phyloP scores from a whole-genome alignment of 1,284 basidiomycete species.

The Ustilago nuda region DNA sequence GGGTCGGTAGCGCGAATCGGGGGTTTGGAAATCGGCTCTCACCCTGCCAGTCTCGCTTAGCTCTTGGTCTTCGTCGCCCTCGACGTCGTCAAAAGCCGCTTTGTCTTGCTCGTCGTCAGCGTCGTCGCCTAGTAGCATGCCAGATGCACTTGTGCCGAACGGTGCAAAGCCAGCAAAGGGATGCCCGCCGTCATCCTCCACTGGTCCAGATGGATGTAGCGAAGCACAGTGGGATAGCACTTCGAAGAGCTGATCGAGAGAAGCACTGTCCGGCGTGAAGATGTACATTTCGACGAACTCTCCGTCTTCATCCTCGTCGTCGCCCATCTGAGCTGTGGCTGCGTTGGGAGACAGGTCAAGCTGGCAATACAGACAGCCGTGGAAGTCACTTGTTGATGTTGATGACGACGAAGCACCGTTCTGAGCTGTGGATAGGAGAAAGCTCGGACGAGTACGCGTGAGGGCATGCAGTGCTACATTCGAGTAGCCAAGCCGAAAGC shows the following conservation, averaged over 20 bases:
- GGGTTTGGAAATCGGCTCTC: conserved; percentile 86
- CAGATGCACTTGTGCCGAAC: conserved; percentile 53
- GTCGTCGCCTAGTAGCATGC: conserved; percentile 70
- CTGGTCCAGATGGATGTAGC: conserved; percentile 77
- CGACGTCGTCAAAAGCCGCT: conserved; percentile 75
- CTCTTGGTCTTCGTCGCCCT: conserved; percentile 71
- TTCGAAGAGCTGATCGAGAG: conserved; percentile 89
- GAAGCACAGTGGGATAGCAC: conserved; percentile 88
- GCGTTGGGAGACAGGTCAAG: conserved; percentile 58
- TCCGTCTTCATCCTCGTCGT: conserved; percentile 52
- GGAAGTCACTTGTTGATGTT: background rate
- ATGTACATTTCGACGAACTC: conserved; percentile 62
- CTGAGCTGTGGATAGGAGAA: conserved; percentile 11
- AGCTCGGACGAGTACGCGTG: conserved; percentile 56
- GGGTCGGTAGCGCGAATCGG: conserved; percentile 80
- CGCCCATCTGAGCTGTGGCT: conserved; percentile 32
- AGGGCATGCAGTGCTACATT: conserved; percentile 64
- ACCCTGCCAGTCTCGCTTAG: conserved; percentile 89
- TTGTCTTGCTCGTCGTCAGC: conserved; percentile 72
- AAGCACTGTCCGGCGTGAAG: conserved; percentile 34
- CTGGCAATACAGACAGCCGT: conserved; percentile 66
- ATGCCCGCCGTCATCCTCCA: conserved; percentile 73
- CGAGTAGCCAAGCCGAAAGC: conserved; percentile 60
- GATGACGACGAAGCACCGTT: conserved; percentile 16
- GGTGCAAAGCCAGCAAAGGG: conserved; percentile 65